phyloP scores from a whole-genome alignment of 768 basidiomycete genomes.

The Xanthoconium purpureum region DNA sequence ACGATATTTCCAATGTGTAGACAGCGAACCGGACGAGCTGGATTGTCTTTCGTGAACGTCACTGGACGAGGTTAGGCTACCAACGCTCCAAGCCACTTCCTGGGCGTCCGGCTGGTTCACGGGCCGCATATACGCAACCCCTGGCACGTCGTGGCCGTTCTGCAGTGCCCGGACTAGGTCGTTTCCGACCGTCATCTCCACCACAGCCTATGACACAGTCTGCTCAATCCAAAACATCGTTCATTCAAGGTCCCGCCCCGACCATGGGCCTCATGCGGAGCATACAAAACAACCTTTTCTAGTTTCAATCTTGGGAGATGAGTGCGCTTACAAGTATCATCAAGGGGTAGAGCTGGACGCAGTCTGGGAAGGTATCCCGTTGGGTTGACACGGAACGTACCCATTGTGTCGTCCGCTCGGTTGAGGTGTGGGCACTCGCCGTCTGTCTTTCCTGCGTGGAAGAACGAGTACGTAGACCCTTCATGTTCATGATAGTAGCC shows the following conservation, averaged over 20 bases:
- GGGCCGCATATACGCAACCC: neutral
- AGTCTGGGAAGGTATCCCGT: neutral
- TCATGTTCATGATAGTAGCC: too few species aligned
- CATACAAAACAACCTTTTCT: too few species aligned
- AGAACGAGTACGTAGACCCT: too few species aligned
- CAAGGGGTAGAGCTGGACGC: neutral
- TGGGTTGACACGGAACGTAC: neutral
- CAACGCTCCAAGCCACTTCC: neutral
- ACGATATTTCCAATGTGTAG: conserved; percentile 13
- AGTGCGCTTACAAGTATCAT: neutral
- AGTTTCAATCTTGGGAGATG: too few species aligned
- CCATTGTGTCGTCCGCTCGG: neutral
- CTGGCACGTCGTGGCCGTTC: neutral
- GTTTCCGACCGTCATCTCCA: neutral
- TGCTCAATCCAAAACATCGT: neutral
- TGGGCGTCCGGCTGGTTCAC: neutral
- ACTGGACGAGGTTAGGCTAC: too few species aligned
- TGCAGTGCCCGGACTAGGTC: neutral
- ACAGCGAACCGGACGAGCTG: conserved; percentile 44
- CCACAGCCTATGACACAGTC: neutral
- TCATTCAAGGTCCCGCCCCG: too few species aligned
- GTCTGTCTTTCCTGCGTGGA: too few species aligned
- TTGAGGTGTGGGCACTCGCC: neutral
- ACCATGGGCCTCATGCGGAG: too few species aligned
- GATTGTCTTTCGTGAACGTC: conserved; percentile 42